phyloP scores from a whole-genome alignment of 345 rosid species.

The Adansonia digitata region DNA sequence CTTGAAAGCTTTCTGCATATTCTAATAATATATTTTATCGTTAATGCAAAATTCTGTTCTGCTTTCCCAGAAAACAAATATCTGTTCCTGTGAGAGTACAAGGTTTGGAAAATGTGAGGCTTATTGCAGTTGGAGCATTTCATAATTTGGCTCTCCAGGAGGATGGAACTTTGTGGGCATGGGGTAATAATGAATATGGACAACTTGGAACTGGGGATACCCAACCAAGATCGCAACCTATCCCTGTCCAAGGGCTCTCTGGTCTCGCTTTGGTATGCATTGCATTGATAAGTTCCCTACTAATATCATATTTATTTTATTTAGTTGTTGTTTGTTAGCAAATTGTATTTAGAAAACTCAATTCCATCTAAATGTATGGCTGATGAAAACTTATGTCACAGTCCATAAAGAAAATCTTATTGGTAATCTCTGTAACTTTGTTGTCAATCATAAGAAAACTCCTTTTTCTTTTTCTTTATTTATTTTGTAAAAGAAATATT shows the following conservation, averaged over 20 bases:
- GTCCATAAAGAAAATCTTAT: background rate
- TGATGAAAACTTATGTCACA: too few relatives aligned
- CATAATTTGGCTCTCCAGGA: constrained; percentile 96
- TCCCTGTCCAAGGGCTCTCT: constrained; percentile 81
- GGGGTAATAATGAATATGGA: constrained; percentile 99
- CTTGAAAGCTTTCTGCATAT: background rate
- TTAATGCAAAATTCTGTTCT: background rate
- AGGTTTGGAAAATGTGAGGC: constrained; percentile 84
- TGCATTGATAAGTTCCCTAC: constrained; percentile 4
- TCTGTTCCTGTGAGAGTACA: constrained; percentile 95
- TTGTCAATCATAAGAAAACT: background rate
- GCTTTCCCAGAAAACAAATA: constrained; percentile 76
- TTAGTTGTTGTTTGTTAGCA: background rate
- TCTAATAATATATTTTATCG: background rate
- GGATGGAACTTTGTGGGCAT: constrained; percentile 92
- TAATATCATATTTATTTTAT: background rate
- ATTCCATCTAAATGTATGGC: too few relatives aligned
- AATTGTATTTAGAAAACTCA: background rate
- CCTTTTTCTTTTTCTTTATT: background rate
- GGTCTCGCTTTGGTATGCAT: constrained; percentile 73
- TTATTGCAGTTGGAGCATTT: constrained; percentile 96
- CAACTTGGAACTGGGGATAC: constrained; percentile 99
- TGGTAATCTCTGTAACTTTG: background rate
- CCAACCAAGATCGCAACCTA: constrained; percentile 96
- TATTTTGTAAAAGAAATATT: background rate